Evolutionary conservation across 2,329 filamentous ascomycete genomes (phyloP).

Genomic region (Colletotrichum endophyticum): DNA sequence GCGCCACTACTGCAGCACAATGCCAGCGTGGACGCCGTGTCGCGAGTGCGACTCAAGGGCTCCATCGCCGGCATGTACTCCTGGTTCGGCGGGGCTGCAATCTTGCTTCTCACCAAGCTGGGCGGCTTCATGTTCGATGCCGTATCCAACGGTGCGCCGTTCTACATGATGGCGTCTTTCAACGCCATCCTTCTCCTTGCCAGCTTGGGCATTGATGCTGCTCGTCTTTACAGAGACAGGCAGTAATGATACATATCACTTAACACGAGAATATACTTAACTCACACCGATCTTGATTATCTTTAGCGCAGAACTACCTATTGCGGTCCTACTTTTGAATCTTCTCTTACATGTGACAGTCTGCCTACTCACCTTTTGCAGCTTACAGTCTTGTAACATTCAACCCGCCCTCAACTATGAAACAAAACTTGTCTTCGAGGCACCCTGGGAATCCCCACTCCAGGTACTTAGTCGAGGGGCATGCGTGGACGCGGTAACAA

Average conservation of each 20-base stretch:
- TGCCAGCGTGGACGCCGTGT: slow-evolving; percentile 35
- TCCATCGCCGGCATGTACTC: slow-evolving; percentile 96
- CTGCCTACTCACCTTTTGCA: neutral
- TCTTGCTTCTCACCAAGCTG: slow-evolving; percentile 88
- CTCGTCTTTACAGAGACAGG: slow-evolving; percentile 35
- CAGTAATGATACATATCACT: neutral
- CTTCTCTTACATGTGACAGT: neutral
- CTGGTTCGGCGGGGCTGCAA: slow-evolving; percentile 86
- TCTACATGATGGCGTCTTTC: slow-evolving; percentile 92
- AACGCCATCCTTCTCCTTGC: slow-evolving; percentile 74
- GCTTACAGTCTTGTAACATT: neutral
- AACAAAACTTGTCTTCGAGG: neutral
- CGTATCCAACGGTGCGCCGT: slow-evolving; percentile 77
- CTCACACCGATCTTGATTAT: neutral
- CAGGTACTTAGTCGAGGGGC: neutral
- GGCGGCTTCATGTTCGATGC: slow-evolving; percentile 87
- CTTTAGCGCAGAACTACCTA: neutral
- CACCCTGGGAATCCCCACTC: too few relatives aligned
- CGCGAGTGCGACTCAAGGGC: slow-evolving; percentile 76
- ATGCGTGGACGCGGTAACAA: neutral
- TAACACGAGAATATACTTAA: neutral
- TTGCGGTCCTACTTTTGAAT: neutral
- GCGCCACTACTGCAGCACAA: slow-evolving; percentile 42
- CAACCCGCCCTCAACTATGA: neutral
- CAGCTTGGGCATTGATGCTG: slow-evolving; percentile 55